A percentile compares a stretch with the other conserved stretches of the same genome.
Conservation (phyloP, 2,329 filamentous ascomycete genomes). For the Hypocreales sp. region DNA sequence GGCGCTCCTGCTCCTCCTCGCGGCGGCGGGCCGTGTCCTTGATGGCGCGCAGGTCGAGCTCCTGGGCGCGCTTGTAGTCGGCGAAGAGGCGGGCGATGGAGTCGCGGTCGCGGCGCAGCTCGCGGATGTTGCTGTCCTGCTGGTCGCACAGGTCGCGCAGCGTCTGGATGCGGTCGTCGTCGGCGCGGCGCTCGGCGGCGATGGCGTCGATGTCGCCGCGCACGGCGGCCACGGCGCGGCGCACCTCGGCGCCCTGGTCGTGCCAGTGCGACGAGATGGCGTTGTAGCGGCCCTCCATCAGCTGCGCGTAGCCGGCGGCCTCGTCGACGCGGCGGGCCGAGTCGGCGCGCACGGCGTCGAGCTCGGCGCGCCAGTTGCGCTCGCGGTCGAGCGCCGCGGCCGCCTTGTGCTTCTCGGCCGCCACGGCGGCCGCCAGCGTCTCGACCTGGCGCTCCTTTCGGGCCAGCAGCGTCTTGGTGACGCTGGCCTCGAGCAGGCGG, state of each 20-base stretch:
- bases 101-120: conserved; percentile 44
- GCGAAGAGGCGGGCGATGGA: conserved; percentile 45
- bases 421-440: conserved; percentile 46
- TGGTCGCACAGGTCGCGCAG: conserved; percentile 58
- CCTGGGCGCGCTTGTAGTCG: conserved; percentile 48
- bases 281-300: conserved; percentile 58
- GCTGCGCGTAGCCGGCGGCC: conserved; percentile 45
- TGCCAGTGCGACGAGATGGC: conserved; percentile 51
- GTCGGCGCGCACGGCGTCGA: conserved; percentile 45
- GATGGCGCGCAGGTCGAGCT: conserved; percentile 42
- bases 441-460: conserved; percentile 64
- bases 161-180: conserved; percentile 48
- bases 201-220: conserved; percentile 37
- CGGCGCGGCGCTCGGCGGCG: conserved; percentile 36
- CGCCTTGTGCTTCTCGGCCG: conserved; percentile 47
- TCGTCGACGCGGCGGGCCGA: conserved; percentile 49
- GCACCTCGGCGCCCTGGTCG: conserved; percentile 47
- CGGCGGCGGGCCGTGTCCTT: conserved; percentile 38
- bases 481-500: conserved; percentile 51
- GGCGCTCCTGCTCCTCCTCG: conserved; percentile 44
- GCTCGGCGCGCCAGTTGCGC: conserved; percentile 43
- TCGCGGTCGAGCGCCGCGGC: conserved; percentile 44
- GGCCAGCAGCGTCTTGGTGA: conserved; percentile 55
- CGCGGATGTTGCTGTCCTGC: conserved; percentile 51
- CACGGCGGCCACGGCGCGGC: conserved; percentile 32